phyloP scores from a whole-genome alignment of 225 moss, liverwort and hornwort species.

The Lunularia cruciata region DNA sequence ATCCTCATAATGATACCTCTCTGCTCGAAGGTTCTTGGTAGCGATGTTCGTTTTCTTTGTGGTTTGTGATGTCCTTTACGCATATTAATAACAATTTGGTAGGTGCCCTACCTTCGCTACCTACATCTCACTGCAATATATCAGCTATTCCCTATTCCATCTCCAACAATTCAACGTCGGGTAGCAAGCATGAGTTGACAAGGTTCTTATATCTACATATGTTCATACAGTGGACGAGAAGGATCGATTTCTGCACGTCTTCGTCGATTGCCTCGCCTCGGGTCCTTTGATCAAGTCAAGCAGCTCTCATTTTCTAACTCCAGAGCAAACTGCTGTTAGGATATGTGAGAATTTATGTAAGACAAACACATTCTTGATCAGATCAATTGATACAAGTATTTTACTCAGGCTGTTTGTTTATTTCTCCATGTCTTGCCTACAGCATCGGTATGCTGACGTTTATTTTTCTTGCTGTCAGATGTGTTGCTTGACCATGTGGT shows the following conservation, averaged over 20 bases:
- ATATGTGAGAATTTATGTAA: constrained; percentile 98
- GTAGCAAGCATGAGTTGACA: too few relatives aligned
- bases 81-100: too few relatives aligned
- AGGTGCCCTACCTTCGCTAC: too few relatives aligned
- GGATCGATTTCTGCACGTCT: constrained; percentile 85
- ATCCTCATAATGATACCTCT: too few relatives aligned
- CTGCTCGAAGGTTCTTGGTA: too few relatives aligned
- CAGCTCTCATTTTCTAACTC: constrained; percentile 64
- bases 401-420: not conserved
- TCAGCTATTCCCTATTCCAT: too few relatives aligned
- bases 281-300: constrained; percentile 63
- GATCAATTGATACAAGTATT: not conserved
- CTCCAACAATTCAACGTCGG: too few relatives aligned
- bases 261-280: constrained; percentile 64
- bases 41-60: too few relatives aligned
- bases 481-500: constrained; percentile 90
- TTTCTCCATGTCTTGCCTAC: not conserved
- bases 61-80: too few relatives aligned
- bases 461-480: constrained; percentile 51
- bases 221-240: constrained; percentile 84
- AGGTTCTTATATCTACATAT: too few relatives aligned
- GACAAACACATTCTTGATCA: constrained; percentile 1
- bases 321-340: constrained; percentile 89
- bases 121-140: too few relatives aligned
- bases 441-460: not conserved